phyloP scores from a whole-genome alignment of 2,329 filamentous ascomycete species.

The Fusarium humuli region DNA sequence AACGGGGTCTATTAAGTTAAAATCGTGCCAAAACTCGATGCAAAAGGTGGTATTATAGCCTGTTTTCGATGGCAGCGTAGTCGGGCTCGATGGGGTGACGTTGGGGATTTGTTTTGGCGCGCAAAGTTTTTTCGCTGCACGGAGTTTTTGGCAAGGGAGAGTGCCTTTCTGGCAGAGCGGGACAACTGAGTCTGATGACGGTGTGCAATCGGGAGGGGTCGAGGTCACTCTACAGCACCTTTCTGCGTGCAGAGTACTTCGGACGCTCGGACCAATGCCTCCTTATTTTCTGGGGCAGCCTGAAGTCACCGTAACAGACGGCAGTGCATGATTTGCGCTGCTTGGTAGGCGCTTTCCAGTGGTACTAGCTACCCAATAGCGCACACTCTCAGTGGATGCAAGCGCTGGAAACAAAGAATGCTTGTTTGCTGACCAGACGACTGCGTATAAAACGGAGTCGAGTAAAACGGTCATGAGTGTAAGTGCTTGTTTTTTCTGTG shows the following conservation, averaged over 20 bases:
- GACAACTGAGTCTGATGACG: constrained; percentile 43
- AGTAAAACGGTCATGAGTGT: background rate
- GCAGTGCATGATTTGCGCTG: background rate
- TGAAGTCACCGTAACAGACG: constrained; percentile 13
- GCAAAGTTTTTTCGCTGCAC: constrained; percentile 63
- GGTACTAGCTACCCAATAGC: background rate
- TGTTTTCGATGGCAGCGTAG: constrained; percentile 66
- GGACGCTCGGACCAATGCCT: constrained; percentile 48
- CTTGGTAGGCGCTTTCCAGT: background rate
- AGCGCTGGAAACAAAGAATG: constrained; percentile 3
- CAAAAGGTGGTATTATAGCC: constrained; percentile 61
- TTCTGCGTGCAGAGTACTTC: constrained; percentile 47
- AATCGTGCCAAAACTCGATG: constrained; percentile 64
- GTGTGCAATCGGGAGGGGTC: constrained; percentile 36
- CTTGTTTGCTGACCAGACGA: constrained; percentile 17
- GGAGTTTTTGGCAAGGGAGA: constrained; percentile 49
- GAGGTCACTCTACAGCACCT: constrained; percentile 44
- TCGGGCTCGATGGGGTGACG: constrained; percentile 65
- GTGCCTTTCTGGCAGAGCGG: constrained; percentile 31
- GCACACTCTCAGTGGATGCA: constrained; percentile 2
- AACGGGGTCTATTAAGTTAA: constrained; percentile 65
- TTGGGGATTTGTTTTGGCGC: constrained; percentile 66
- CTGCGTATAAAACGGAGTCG: constrained; percentile 21
- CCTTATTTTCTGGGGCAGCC: constrained; percentile 45
- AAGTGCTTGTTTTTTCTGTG: background rate